Percentiles rank a stretch among this genome's conserved stretches.
These are phyloP conservation scores for Juncus effusus DNA, from an alignment of 176 grass and related monocot genomes.

Conservation along the genomic window DNA sequence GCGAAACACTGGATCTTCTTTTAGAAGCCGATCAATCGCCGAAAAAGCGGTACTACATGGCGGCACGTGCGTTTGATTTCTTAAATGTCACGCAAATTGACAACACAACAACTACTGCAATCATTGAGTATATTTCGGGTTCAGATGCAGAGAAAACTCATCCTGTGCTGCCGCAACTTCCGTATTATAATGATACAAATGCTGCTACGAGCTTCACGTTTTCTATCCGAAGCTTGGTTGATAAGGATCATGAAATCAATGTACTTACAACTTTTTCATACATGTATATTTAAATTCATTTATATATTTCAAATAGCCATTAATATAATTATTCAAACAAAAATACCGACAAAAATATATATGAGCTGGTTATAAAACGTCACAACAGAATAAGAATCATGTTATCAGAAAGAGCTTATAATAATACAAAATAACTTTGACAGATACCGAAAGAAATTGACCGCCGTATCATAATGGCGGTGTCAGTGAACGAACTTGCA, in stretches of 20 bases:
- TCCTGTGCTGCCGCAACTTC: conserved; percentile 50
- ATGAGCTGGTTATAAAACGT: not conserved
- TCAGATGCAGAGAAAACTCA: not conserved
- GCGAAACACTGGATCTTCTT: conserved; percentile 73
- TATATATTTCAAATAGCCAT: not conserved
- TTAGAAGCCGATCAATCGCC: conserved; percentile 38
- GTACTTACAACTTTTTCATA: conserved; percentile 1
- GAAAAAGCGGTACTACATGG: conserved; percentile 67
- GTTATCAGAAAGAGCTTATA: no score
- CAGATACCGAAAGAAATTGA: conserved; percentile 39
- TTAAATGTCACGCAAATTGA: conserved; percentile 24
- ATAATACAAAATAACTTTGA: not conserved
- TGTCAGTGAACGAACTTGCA: conserved; percentile 43
- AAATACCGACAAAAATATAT: not conserved
- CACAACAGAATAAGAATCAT: no score
- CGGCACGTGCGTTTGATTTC: conserved; percentile 34
- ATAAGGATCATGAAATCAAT: not conserved
- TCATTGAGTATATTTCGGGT: conserved; percentile 49
- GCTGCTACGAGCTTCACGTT: conserved; percentile 48
- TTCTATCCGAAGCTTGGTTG: conserved; percentile 32
- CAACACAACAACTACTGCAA: conserved; percentile 41
- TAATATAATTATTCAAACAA: not conserved
- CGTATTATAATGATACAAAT: conserved; percentile 36
- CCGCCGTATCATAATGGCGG: conserved; percentile 42
- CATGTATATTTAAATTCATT: not conserved